Evolutionary conservation across 768 basidiomycete species (phyloP), one percentile per base, ranked within the genome.

Genomic region (Naganishia randhawae): DNA sequence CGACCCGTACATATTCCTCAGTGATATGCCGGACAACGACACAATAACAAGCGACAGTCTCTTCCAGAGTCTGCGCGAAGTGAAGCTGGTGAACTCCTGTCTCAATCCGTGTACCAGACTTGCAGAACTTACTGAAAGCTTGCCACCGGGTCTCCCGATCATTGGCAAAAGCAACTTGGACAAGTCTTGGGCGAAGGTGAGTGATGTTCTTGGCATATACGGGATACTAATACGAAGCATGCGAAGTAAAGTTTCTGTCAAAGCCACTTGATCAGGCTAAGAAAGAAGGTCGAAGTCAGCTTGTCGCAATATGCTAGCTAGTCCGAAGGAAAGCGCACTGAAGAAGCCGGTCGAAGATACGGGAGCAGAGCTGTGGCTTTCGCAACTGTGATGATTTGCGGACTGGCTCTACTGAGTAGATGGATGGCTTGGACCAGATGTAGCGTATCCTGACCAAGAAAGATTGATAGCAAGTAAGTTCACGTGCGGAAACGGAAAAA

Each of bases 1-100:
- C 85, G 19, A 97, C 83, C 39, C 87, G 85, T 17, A 81, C 81
- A 73, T 88, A 95, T 72, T 97, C 92, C 68, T 91, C 89, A 0
- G 96, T 97, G 19, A 98, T 83, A 72, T 90, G 81, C 61, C 87
- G 87, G 0, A 94, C 88, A 0, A 90, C 89, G 0, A 86, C 85
- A 76, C 93, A 95, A 82, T 95, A 87, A 72, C 94, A 97, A 0
- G 91, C 91, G 16, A 98, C 89, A 14, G 87, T 86, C 79, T 97
- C 96, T 81, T 94, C 92, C 35, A 98, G 79, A 25, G 89, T 87
- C 89, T 93, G 31, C 16, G 1, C 16, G 45, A n/a, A 48, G 45
- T 48, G n/a, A 22, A 27, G 50, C 19, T 63, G 17, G 10, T 22
- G 8, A 19, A 19, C 16, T 11, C 17, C 50, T 22, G 45, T 53